Percentiles rank a stretch among this genome's conserved stretches.
Evolutionary conservation across 805 yeast species (phyloP).

Genomic region (Nakazawaea holstii): DNA sequence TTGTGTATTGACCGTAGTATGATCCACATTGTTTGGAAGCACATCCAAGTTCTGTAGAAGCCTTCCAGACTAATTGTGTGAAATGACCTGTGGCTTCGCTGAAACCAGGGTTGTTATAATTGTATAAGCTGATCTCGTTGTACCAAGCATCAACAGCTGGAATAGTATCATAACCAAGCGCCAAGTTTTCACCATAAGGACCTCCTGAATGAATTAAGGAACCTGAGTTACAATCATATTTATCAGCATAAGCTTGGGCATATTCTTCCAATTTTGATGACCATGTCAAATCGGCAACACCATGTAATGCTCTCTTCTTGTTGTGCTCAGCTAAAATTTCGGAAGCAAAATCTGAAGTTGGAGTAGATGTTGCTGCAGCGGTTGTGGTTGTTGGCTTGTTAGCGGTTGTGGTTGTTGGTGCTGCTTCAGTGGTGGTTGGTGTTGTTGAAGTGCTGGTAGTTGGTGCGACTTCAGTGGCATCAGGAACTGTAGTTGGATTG

Average conservation of each 20-base stretch:
- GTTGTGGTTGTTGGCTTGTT: slow-evolving; percentile 13
- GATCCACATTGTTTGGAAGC: slow-evolving; percentile 45
- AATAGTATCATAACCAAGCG: slow-evolving; percentile 55
- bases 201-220: slow-evolving; percentile 58
- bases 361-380: slow-evolving; percentile 14
- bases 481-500: slow-evolving; percentile 2
- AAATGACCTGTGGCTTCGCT: slow-evolving; percentile 61
- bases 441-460: slow-evolving; percentile 14
- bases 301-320: slow-evolving; percentile 48
- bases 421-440: slow-evolving; percentile 15
- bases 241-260: slow-evolving; percentile 56
- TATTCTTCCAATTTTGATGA: slow-evolving; percentile 41
- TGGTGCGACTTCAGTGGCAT: slow-evolving; percentile 8
- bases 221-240: slow-evolving; percentile 56
- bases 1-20: slow-evolving; percentile 50
- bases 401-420: slow-evolving; percentile 13
- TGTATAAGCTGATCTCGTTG: slow-evolving; percentile 52
- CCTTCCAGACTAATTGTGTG: slow-evolving; percentile 72
- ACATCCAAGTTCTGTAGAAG: slow-evolving; percentile 61
- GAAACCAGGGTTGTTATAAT: slow-evolving; percentile 46
- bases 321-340: slow-evolving; percentile 59
- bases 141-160: slow-evolving; percentile 71
- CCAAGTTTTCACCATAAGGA: slow-evolving; percentile 73
- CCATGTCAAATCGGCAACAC: slow-evolving; percentile 53
- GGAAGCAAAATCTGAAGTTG: slow-evolving; percentile 17